A percentile compares a stretch with the other conserved stretches of the same genome.
phyloP scores from a whole-genome alignment of 1,284 basidiomycete genomes.

The Heterobasidion irregulare region DNA sequence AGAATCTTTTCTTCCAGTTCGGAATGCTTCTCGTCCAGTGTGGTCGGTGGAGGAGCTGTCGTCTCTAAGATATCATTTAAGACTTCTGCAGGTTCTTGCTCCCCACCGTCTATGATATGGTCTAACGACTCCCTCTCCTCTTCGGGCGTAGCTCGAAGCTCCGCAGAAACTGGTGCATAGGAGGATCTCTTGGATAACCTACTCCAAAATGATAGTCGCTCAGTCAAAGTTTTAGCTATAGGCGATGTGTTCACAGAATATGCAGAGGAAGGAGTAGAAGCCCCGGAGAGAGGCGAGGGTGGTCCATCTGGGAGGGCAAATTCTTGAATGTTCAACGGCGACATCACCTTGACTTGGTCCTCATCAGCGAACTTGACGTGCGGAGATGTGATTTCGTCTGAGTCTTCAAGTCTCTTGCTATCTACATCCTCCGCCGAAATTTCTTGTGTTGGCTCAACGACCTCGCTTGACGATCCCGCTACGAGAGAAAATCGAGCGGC shows the following conservation, averaged over 20 bases:
- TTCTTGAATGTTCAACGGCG: constrained; percentile 19
- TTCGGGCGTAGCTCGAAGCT: constrained; percentile 15
- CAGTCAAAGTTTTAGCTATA: constrained; percentile 52
- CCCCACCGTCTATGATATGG: constrained; percentile 37
- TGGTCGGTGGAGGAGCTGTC: constrained; percentile 49
- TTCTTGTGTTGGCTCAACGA: not conserved
- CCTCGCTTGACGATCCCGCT: constrained; percentile 15
- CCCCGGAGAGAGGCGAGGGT: constrained; percentile 35
- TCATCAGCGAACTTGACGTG: constrained; percentile 42
- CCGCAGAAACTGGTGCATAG: constrained; percentile 11
- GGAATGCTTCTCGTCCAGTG: constrained; percentile 54
- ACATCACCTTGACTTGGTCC: constrained; percentile 32
- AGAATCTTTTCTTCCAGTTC: constrained; percentile 74
- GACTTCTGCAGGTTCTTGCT: constrained; percentile 39
- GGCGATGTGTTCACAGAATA: constrained; percentile 37
- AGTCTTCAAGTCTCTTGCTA: constrained; percentile 1
- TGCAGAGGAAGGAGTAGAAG: constrained; percentile 47
- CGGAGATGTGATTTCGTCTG: constrained; percentile 11
- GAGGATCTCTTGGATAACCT: constrained; percentile 35
- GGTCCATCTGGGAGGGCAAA: constrained; percentile 18
- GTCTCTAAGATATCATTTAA: constrained; percentile 47
- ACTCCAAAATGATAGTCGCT: constrained; percentile 67
- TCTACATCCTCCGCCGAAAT: not conserved
- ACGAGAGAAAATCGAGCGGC: constrained; percentile 38
- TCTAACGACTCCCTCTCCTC: constrained; percentile 37